Evolutionary conservation across 1,284 basidiomycete species (phyloP).

Genomic region (Tremellales sp.): DNA sequence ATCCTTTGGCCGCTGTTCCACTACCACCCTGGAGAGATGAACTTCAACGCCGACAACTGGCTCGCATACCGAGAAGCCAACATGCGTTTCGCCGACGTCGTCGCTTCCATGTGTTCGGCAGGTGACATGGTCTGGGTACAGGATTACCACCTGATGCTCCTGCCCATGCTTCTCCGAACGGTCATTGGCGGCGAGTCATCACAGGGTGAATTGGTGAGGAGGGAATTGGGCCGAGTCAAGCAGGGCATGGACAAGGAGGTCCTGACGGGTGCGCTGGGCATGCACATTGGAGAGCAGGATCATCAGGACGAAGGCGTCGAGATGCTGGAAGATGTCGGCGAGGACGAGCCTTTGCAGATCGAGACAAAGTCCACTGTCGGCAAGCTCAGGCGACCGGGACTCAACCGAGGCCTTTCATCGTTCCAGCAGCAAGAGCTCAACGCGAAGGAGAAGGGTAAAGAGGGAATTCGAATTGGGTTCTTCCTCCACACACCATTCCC

Average conservation of each 20-base stretch:
- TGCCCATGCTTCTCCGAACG: conserved; percentile 87
- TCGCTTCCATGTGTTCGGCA: conserved; percentile 68
- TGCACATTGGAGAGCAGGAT: conserved; percentile 27
- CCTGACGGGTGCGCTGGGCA: conserved; percentile 52
- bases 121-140: conserved; percentile 99
- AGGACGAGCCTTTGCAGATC: conserved; percentile 27
- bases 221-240: conserved; percentile 68
- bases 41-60: conserved; percentile 98
- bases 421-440: conserved; percentile 43
- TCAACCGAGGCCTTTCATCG: conserved; percentile 28
- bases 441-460: conserved; percentile 45
- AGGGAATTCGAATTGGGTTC: conserved; percentile 84
- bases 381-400: conserved; percentile 13
- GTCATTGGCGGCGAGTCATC: conserved; percentile 69
- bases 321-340: conserved; percentile 36
- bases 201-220: conserved; percentile 60
- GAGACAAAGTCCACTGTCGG: conserved; percentile 7
- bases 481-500: conserved; percentile 99
- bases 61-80: conserved; percentile 96
- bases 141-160: conserved; percentile 96
- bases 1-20: conserved; percentile 99
- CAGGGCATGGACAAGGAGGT: conserved; percentile 63
- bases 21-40: conserved; percentile 98
- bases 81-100: conserved; percentile 85
- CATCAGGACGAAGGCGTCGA: conserved; percentile 37